Evolutionary conservation across 2,329 filamentous ascomycete species (phyloP).

Genomic region (Cryphonectria radicalis): DNA sequence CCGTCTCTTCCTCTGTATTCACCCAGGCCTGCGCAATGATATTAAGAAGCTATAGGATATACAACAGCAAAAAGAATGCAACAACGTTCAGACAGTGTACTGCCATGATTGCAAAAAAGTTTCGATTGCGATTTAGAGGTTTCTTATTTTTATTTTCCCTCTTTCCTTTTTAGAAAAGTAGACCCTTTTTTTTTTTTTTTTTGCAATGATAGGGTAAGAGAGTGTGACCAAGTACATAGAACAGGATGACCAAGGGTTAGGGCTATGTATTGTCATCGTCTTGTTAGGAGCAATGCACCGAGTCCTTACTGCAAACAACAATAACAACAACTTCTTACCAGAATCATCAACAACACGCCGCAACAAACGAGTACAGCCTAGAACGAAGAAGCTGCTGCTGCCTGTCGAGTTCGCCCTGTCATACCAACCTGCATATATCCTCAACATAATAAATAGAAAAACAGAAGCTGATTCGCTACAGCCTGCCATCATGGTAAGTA

Average conservation of each 20-base stretch:
- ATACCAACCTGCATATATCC: not conserved
- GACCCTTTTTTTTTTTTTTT: too few species aligned
- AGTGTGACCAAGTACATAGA: too few species aligned
- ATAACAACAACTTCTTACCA: not conserved
- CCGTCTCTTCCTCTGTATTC: not conserved
- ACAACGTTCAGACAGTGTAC: not conserved
- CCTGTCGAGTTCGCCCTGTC: not conserved
- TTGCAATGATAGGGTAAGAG: too few species aligned
- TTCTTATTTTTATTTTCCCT: not conserved
- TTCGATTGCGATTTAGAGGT: too few species aligned
- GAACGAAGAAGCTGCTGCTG: not conserved
- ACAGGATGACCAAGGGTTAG: not conserved
- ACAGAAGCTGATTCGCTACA: constrained; percentile 10
- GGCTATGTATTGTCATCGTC: not conserved
- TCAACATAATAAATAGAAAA: not conserved
- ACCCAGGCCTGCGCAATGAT: not conserved
- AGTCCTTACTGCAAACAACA: not conserved
- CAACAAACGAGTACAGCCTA: not conserved
- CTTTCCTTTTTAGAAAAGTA: not conserved
- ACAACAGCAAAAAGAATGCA: not conserved
- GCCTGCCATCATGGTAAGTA: constrained; percentile 18
- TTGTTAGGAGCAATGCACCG: not conserved
- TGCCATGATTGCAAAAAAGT: not conserved
- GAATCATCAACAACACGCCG: not conserved
- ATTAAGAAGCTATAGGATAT: not conserved